Base-by-base conservation (phyloP, 2,329 filamentous ascomycete species). In the Hyphodiscus sp. region DNA sequence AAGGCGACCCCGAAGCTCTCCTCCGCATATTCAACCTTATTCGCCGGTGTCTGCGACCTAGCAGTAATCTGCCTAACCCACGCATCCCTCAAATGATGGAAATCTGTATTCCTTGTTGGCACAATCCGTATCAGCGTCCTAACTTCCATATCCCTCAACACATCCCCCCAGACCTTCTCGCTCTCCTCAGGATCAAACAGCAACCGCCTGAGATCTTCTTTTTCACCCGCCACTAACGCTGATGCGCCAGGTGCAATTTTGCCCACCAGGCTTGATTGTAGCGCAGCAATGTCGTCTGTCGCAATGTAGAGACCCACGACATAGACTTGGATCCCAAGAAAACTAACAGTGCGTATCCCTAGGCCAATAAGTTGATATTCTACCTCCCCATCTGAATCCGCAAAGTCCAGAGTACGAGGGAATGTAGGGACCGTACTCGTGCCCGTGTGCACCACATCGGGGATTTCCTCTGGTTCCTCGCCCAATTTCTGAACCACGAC, bases 91-190 rank as follows among this genome's bases (percentile, higher is more conserved):
- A 99, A 71, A 69, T 99, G 94, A 60, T 86, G 83, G 71, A 96
- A 97, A 70, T 97, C 91, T 18, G 94, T 99, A 70, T 95, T 91
- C 41, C 90, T 80, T n/a, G 90, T 91, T 0, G 94, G 94, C 2
- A 92, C 84, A 58, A 99, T 86, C 45, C 92, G 81, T 72, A 95
- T 84, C 0, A 85, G 81, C 23, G 85, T 92, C 51, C 90, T 78
- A n/a, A 92, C 81, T 0, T 82, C 79, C 2, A 81, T 77, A 0
- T 84, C 75, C 54, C 76, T 75, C 23, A 97, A 72, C 2, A 96
- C 75, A 15, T 78, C 73, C 44, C 83, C 78, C 91, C 91, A 96
- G 33, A 89, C 80, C 60, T 81, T 76, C 60, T 88, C 86, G 58
- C 89, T 85, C 60, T 80, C 75, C 29, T 75, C 74, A 0, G 86